Evolutionary conservation across 345 rosid genomes (phyloP).

Genomic region (Rhizophora mangle): DNA sequence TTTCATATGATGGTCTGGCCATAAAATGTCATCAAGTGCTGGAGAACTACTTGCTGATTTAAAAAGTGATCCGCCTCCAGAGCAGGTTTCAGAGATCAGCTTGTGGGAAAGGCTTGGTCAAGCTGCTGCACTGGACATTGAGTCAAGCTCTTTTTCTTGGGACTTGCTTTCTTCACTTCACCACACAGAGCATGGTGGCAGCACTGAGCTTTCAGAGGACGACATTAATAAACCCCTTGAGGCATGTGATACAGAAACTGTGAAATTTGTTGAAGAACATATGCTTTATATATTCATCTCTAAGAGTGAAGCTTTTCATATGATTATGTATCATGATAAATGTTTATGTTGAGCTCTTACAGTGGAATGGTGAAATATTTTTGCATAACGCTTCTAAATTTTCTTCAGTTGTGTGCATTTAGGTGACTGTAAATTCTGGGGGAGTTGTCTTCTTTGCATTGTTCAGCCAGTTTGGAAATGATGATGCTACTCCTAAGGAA

Average conservation of each 20-base stretch:
- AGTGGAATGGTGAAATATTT: neutral
- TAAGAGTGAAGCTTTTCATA: too few species aligned
- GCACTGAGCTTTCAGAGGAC: slow-evolving; percentile 81
- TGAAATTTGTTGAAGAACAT: slow-evolving; percentile 4
- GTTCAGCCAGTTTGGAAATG: slow-evolving; percentile 50
- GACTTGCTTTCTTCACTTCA: slow-evolving; percentile 92
- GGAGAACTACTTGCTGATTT: slow-evolving; percentile 51
- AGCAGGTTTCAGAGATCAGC: slow-evolving; percentile 54
- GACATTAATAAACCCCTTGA: slow-evolving; percentile 85
- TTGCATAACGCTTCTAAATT: neutral
- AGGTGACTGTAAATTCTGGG: slow-evolving; percentile 97
- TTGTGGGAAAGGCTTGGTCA: slow-evolving; percentile 95
- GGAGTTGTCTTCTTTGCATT: slow-evolving; percentile 99
- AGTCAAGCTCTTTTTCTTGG: slow-evolving; percentile 74
- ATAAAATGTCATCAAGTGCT: slow-evolving; percentile 33
- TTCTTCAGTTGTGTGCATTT: slow-evolving; percentile 30
- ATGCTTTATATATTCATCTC: neutral
- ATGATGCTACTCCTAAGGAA: slow-evolving; percentile 54
- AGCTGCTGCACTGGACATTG: slow-evolving; percentile 66
- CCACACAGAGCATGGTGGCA: slow-evolving; percentile 87
- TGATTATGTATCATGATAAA: too few species aligned
- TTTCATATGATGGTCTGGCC: slow-evolving; percentile 21
- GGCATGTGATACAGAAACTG: slow-evolving; percentile 40
- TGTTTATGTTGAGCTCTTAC: neutral
- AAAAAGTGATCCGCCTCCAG: slow-evolving; percentile 40